Conservation (phyloP, 2,329 filamentous ascomycete species). For the Alternaria panax region DNA sequence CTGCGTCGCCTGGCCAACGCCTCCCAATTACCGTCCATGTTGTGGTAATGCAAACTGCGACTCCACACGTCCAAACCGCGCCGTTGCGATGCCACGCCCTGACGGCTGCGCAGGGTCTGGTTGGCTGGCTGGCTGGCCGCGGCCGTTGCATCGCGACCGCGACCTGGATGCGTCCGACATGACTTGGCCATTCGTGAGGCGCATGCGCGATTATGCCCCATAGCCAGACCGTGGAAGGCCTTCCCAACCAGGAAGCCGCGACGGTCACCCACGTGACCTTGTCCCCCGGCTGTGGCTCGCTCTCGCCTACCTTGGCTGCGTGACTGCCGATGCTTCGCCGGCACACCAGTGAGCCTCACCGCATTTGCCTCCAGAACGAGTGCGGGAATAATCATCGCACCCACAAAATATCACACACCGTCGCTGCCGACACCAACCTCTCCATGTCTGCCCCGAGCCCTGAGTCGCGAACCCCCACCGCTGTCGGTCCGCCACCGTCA, state of each 20-base stretch:
- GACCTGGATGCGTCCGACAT: too few species aligned
- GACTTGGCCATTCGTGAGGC: background rate
- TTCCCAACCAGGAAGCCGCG: slow-evolving; percentile 19
- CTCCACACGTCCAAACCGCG: slow-evolving; percentile 10
- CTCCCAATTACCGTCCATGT: slow-evolving; percentile 17
- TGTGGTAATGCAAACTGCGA: slow-evolving; percentile 18
- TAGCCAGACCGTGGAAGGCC: slow-evolving; percentile 11
- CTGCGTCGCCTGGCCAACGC: slow-evolving; percentile 26
- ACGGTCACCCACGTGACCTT: background rate
- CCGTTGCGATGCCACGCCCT: slow-evolving; percentile 12
- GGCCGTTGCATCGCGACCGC: too few species aligned
- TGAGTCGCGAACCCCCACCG: slow-evolving; percentile 17
- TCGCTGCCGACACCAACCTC: slow-evolving; percentile 17
- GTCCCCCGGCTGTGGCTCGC: background rate
- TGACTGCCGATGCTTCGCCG: slow-evolving; percentile 31
- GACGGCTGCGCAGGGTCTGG: slow-evolving; percentile 17
- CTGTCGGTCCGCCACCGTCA: slow-evolving; percentile 19
- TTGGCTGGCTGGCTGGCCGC: background rate
- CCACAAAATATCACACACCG: slow-evolving; percentile 9
- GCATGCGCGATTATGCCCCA: slow-evolving; percentile 6
- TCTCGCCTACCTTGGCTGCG: slow-evolving; percentile 1
- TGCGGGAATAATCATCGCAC: slow-evolving; percentile 22
- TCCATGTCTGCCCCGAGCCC: slow-evolving; percentile 9
- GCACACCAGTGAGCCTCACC: slow-evolving; percentile 19
- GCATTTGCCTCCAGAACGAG: slow-evolving; percentile 9